A percentile compares a stretch with the other conserved stretches of the same genome.
Conservation (phyloP, 169 alveolate genomes). For the Plasmodium knowlesi region DNA sequence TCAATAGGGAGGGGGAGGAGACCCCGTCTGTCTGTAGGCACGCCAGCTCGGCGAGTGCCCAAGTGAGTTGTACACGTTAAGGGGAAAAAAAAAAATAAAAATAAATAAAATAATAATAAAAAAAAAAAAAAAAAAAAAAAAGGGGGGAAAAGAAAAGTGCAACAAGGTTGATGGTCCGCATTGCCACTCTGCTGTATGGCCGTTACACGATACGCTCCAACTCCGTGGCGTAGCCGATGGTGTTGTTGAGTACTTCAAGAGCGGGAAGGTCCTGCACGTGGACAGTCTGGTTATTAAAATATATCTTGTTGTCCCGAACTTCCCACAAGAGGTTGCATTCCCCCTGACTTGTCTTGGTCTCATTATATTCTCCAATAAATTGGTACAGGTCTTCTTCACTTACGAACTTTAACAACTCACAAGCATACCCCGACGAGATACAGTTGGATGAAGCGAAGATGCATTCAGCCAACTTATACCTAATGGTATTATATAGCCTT, state of each 20-base stretch:
- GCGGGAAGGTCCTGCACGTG: slow-evolving; percentile 47
- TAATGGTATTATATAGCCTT: slow-evolving; percentile 75
- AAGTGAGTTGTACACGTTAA: background rate
- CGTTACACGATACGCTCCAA: slow-evolving; percentile 41
- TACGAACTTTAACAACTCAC: slow-evolving; percentile 71
- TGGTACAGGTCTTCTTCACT: slow-evolving; percentile 73
- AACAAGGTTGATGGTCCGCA: background rate
- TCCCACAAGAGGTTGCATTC: slow-evolving; percentile 57
- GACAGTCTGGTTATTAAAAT: slow-evolving; percentile 34
- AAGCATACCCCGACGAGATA: slow-evolving; percentile 55
- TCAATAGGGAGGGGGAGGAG: background rate
- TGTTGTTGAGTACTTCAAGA: slow-evolving; percentile 37
- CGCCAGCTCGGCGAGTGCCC: background rate
- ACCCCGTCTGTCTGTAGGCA: background rate
- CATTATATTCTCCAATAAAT: slow-evolving; percentile 70
- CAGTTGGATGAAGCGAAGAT: slow-evolving; percentile 77
- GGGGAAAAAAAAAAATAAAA: background rate
- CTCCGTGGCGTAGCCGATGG: slow-evolving; percentile 72
- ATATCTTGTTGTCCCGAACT: background rate
- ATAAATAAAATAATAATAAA: no score
- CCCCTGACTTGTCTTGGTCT: slow-evolving; percentile 63
- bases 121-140: no score
- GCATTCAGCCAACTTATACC: slow-evolving; percentile 82
- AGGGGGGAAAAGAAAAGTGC: background rate
- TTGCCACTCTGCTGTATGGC: background rate